A percentile compares a stretch with the other conserved stretches of the same genome.
These are phyloP conservation scores for Globisporangium nunn DNA, from an alignment of 352 stramenopile species.

Conservation along the genomic window DNA sequence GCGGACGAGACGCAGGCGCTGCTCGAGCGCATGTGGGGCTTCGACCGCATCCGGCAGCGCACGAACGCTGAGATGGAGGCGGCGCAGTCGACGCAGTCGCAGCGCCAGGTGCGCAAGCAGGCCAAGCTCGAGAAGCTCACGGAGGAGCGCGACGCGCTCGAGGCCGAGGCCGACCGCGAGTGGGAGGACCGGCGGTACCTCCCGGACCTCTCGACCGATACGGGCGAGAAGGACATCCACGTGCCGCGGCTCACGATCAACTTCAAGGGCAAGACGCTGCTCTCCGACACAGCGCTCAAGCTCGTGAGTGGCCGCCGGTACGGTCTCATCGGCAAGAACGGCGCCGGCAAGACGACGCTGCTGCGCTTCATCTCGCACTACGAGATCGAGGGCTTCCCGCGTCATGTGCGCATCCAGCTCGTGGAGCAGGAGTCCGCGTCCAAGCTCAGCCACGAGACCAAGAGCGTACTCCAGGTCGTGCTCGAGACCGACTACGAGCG, in stretches of 20 bases:
- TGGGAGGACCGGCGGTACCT: slow-evolving; percentile 77
- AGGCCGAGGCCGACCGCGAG: slow-evolving; percentile 61
- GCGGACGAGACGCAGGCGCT: slow-evolving; percentile 52
- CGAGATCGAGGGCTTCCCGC: slow-evolving; percentile 95
- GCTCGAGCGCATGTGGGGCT: slow-evolving; percentile 81
- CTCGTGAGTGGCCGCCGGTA: slow-evolving; percentile 82
- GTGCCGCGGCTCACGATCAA: slow-evolving; percentile 84
- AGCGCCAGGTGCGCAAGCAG: slow-evolving; percentile 76
- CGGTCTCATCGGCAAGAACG: slow-evolving; percentile 92
- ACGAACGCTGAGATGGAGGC: slow-evolving; percentile 76
- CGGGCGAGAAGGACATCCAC: slow-evolving; percentile 83
- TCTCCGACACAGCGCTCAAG: slow-evolving; percentile 84
- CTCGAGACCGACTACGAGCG: slow-evolving; percentile 93
- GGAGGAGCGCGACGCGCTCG: slow-evolving; percentile 44
- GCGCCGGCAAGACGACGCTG: slow-evolving; percentile 93
- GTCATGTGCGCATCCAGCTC: slow-evolving; percentile 93
- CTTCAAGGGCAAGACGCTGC: slow-evolving; percentile 87
- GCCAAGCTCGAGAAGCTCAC: slow-evolving; percentile 59
- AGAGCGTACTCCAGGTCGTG: slow-evolving; percentile 92
- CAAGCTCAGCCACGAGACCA: slow-evolving; percentile 71
- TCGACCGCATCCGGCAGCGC: slow-evolving; percentile 76
- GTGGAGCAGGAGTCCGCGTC: slow-evolving; percentile 92
- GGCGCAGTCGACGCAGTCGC: slow-evolving; percentile 63
- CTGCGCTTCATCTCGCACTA: slow-evolving; percentile 94
- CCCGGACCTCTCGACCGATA: slow-evolving; percentile 72